Conservation (phyloP, 2,329 filamentous ascomycete species). For the Sporothrix protearum region DNA sequence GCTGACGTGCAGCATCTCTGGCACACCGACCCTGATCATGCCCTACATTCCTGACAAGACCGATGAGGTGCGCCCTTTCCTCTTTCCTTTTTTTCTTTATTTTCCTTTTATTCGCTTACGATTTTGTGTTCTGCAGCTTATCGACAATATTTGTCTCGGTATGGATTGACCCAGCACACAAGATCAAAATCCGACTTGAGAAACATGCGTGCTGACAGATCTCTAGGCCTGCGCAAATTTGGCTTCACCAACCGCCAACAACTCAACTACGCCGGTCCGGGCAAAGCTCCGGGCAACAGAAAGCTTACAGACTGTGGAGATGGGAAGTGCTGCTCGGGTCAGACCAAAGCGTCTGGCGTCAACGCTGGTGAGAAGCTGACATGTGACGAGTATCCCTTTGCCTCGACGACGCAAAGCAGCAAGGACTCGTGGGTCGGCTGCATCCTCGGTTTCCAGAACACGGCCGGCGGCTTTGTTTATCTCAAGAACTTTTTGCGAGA, state of each 20-base stretch:
- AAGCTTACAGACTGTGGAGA: not conserved
- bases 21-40: not conserved
- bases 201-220: not conserved
- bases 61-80: not conserved
- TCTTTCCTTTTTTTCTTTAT: not conserved
- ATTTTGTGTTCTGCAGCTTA: not conserved
- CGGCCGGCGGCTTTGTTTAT: conserved; percentile 1
- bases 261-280: not conserved
- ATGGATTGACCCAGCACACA: not conserved
- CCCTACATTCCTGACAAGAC: conserved; percentile 2
- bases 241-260: not conserved
- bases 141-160: not conserved
- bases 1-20: not conserved
- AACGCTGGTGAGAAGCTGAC: not conserved
- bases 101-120: not conserved
- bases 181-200: not conserved
- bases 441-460: conserved; percentile 12
- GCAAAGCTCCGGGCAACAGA: not conserved
- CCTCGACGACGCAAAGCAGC: conserved; percentile 11
- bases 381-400: conserved; percentile 9
- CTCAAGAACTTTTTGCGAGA: not conserved
- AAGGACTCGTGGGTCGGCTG: not conserved
- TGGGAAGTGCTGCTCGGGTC: not conserved
- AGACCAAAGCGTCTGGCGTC: not conserved
- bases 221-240: not conserved